These are phyloP conservation scores for Cicer pinnatifidum DNA, from an alignment of 306 rosid genomes.

Conservation along the genomic window DNA sequence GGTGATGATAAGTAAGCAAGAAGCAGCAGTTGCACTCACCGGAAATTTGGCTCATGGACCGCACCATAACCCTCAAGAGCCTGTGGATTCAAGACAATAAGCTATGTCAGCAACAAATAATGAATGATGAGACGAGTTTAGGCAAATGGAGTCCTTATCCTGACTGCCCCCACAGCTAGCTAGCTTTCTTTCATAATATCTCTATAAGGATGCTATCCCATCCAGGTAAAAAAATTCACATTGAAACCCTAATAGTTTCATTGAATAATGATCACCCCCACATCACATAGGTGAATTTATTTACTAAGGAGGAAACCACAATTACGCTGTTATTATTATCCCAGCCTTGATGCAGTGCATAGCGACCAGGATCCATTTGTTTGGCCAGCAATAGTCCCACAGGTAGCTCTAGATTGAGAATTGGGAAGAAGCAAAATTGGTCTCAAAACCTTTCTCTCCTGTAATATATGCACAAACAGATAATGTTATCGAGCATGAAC, in stretches of 20 bases:
- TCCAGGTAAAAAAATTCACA: constrained; percentile 69
- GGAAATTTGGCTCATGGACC: constrained; percentile 83
- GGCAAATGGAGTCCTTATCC: constrained; percentile 99
- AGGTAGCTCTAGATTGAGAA: constrained; percentile 52
- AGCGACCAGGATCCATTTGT: constrained; percentile 99
- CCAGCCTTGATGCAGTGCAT: constrained; percentile 97
- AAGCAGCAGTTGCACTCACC: constrained; percentile 74
- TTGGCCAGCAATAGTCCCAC: constrained; percentile 61
- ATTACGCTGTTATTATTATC: constrained; percentile 99
- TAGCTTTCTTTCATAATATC: constrained; percentile 82
- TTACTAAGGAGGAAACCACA: constrained; percentile 98
- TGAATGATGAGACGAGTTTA: constrained; percentile 85
- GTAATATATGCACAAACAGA: constrained; percentile 88
- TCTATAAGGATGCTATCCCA: constrained; percentile 61
- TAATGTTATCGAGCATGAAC: constrained; percentile 77
- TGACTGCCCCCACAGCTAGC: constrained; percentile 76
- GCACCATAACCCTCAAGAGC: constrained; percentile 97
- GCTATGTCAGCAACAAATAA: constrained; percentile 95
- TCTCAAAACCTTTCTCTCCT: constrained; percentile 72
- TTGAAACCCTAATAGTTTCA: constrained; percentile 81
- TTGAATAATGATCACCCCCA: constrained; percentile 76
- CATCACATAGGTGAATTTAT: constrained; percentile 89
- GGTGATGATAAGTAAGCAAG: constrained; percentile 51
- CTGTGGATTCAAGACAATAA: constrained; percentile 99
- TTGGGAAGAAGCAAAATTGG: constrained; percentile 60